phyloP scores from a whole-genome alignment of 352 stramenopile genomes.

The Phytophthora uliginosa region DNA sequence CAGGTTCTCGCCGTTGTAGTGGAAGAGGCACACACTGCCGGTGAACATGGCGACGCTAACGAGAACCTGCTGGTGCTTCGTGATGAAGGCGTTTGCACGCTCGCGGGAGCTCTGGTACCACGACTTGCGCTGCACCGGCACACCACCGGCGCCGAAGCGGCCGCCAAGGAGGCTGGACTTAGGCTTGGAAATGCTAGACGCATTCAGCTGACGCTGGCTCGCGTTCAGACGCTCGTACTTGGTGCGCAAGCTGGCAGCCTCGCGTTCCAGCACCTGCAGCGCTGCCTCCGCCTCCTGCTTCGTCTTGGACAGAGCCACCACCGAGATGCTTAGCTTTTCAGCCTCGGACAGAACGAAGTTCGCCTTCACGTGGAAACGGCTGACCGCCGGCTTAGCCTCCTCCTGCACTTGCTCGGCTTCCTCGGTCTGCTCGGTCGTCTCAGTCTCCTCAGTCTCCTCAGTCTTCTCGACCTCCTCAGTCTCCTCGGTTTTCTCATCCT shows the following conservation, averaged over 20 bases:
- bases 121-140: constrained; percentile 64
- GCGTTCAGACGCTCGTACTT: constrained; percentile 88
- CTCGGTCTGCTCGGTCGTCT: constrained; percentile 33
- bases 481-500: constrained; percentile 12
- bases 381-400: constrained; percentile 42
- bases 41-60: constrained; percentile 84
- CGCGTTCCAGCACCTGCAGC: constrained; percentile 73
- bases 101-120: constrained; percentile 74
- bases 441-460: constrained; percentile 21
- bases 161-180: constrained; percentile 66
- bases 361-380: constrained; percentile 76
- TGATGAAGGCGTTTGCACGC: constrained; percentile 68
- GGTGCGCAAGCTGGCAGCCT: constrained; percentile 78
- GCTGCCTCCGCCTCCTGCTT: constrained; percentile 84
- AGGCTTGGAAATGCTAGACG: constrained; percentile 67
- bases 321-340: constrained; percentile 79
- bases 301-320: constrained; percentile 79
- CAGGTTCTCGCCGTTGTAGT: constrained; percentile 89
- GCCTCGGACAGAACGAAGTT: constrained; percentile 81
- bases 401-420: constrained; percentile 27
- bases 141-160: constrained; percentile 51
- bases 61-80: constrained; percentile 79
- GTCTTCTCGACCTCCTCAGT: constrained; percentile 19
- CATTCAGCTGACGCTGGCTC: constrained; percentile 73
- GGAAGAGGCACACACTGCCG: constrained; percentile 78